Evolutionary conservation across 2,329 filamentous ascomycete genomes (phyloP), one percentile per base, ranked within the genome.

Genomic region (Cladosporium cucumerinum): DNA sequence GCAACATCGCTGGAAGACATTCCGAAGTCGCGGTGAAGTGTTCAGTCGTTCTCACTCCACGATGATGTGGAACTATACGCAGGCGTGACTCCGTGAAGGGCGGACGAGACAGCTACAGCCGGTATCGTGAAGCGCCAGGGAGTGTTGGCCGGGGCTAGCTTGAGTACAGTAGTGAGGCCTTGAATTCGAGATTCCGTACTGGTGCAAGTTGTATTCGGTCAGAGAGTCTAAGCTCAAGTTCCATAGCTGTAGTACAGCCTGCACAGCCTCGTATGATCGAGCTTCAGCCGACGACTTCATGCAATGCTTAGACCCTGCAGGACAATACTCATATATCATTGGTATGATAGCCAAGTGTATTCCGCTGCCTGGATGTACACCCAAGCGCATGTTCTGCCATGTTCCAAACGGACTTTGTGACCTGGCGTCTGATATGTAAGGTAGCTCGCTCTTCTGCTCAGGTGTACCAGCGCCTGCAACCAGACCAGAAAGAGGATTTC

Each of bases 371-470:
- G n/a, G n/a, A n/a, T n/a, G n/a, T n/a, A n/a, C n/a, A n/a, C n/a
- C n/a, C n/a, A n/a, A n/a, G n/a, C n/a, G n/a, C n/a, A n/a, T n/a
- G n/a, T n/a, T n/a, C n/a, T n/a, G n/a, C n/a, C n/a, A n/a, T n/a
- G n/a, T 82, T 95, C 57, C 86, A 85, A 71, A 79, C 94, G 52
- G 90, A 92, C 72, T 85, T 92, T 49, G 82, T 89, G 0, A 92
- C 89, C 0, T 96, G 89, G 77, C 90, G 88, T 1, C 82, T 96
- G 5, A 80, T 96, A 51, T 92, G 88, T 71, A 82, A 94, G 11
- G 92, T 92, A 2, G 91, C 92, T 0, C 86, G 89, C 66, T 93
- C 92, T 74, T 91, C 92, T 0, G 85, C 89, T 67, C 83, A 85
- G 39, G 92, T 91, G 2, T 96, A 96, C 75, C 82, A 85, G 49